These are phyloP conservation scores for Apiotrichum sp. DNA, from an alignment of 1,284 basidiomycete genomes.

Conservation along the genomic window DNA sequence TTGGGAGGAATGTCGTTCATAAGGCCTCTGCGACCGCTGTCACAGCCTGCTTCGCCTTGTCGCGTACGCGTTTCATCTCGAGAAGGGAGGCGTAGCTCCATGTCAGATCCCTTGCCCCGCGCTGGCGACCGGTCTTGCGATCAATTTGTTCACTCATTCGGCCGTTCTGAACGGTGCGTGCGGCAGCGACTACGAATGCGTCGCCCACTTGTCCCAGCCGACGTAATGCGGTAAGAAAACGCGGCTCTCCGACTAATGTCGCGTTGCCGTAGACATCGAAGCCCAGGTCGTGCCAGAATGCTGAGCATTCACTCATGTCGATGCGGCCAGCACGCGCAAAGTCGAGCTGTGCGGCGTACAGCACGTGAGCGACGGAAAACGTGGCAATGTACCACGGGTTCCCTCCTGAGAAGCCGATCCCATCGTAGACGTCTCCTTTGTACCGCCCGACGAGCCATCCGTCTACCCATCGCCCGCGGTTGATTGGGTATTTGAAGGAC, in stretches of 20 bases:
- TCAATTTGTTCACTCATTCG: conserved; percentile 48
- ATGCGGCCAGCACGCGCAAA: conserved; percentile 11
- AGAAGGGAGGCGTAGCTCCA: conserved; percentile 47
- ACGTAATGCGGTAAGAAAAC: conserved; percentile 18
- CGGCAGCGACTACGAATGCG: conserved; percentile 27
- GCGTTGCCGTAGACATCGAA: background rate
- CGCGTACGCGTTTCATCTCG: conserved; percentile 25
- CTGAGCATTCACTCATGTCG: conserved; percentile 17
- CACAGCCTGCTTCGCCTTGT: conserved; percentile 2
- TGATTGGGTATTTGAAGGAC: conserved; percentile 47
- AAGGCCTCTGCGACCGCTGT: background rate
- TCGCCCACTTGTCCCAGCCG: conserved; percentile 35
- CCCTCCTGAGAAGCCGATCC: conserved; percentile 38
- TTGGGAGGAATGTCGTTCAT: too few species aligned
- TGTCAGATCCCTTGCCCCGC: conserved; percentile 45
- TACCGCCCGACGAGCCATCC: conserved; percentile 49
- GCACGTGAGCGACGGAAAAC: conserved; percentile 44
- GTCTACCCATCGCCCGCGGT: conserved; percentile 30
- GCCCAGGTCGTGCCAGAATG: conserved; percentile 41
- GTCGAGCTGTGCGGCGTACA: conserved; percentile 33
- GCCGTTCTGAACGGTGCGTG: conserved; percentile 15
- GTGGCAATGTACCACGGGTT: conserved; percentile 50
- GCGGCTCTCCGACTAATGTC: conserved; percentile 3
- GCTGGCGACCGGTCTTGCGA: background rate
- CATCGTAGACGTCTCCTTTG: conserved; percentile 49